These are phyloP conservation scores for Teratosphaeria nubilosa DNA, from an alignment of 2,329 filamentous ascomycete species.

Conservation along the genomic window DNA sequence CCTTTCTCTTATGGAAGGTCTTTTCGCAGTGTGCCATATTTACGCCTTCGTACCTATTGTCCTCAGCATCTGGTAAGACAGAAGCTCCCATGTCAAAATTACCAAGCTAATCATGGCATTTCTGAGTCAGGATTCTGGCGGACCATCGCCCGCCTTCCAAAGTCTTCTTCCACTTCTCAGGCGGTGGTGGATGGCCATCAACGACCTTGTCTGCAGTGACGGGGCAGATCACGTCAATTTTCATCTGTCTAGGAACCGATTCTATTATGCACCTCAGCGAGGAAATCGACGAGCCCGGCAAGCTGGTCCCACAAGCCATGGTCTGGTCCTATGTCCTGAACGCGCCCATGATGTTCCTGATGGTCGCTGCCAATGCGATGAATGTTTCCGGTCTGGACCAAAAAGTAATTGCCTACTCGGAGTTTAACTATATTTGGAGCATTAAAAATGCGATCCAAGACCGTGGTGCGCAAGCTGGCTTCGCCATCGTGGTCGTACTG, in stretches of 20 bases:
- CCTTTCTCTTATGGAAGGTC: conserved; percentile 21
- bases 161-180: conserved; percentile 28
- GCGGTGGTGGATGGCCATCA: conserved; percentile 30
- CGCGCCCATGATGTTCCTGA: conserved; percentile 17
- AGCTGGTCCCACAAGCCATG: conserved; percentile 33
- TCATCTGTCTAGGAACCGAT: conserved; percentile 23
- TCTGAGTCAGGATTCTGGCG: not conserved
- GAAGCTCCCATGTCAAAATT: not conserved
- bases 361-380: conserved; percentile 12
- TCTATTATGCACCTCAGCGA: conserved; percentile 35
- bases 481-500: conserved; percentile 18
- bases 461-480: conserved; percentile 16
- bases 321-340: conserved; percentile 31
- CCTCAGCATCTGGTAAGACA: conserved; percentile 15
- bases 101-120: not conserved
- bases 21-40: conserved; percentile 24
- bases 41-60: conserved; percentile 24
- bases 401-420: not conserved
- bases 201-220: conserved; percentile 29
- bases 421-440: not conserved
- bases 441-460: not conserved
- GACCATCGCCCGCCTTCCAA: conserved; percentile 2
- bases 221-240: conserved; percentile 28
- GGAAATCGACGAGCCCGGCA: conserved; percentile 33
- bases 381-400: not conserved